Evolutionary conservation across 2,329 filamentous ascomycete genomes (phyloP).

Genomic region (Teratosphaeria destructans): DNA sequence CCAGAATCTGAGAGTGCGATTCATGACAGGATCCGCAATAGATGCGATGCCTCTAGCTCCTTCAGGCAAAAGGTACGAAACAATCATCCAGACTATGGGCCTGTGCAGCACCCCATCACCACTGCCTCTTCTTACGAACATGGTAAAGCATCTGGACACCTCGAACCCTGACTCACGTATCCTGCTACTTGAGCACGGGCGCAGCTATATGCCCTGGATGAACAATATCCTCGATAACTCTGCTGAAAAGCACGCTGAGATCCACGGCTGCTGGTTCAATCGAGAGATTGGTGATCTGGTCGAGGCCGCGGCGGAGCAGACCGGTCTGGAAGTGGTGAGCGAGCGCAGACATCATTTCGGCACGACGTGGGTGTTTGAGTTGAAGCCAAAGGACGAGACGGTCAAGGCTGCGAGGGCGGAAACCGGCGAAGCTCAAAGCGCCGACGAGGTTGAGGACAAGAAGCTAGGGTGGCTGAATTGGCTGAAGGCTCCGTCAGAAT

Average conservation of each 20-base stretch:
- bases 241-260: constrained; percentile 37
- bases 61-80: constrained; percentile 32
- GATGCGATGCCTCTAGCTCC: constrained; percentile 34
- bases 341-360: constrained; percentile 38
- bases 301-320: constrained; percentile 35
- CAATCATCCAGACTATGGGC: constrained; percentile 43
- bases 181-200: constrained; percentile 41
- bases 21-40: constrained; percentile 35
- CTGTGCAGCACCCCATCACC: constrained; percentile 40
- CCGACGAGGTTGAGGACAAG: not conserved
- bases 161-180: constrained; percentile 36
- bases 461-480: not conserved
- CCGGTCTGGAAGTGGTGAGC: constrained; percentile 36
- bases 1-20: constrained; percentile 18
- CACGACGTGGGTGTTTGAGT: constrained; percentile 40
- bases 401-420: not conserved
- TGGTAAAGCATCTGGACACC: constrained; percentile 28
- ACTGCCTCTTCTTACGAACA: constrained; percentile 33
- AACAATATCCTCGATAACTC: constrained; percentile 37
- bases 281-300: constrained; percentile 41
- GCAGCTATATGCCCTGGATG: constrained; percentile 37
- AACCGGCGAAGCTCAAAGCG: not conserved
- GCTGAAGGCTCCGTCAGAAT: not conserved
- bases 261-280: constrained; percentile 44
- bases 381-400: constrained; percentile 26